Percentiles rank a stretch among this genome's conserved stretches.
These are phyloP conservation scores for Dendrothele bispora DNA, from an alignment of 768 basidiomycete species.

Conservation along the genomic window DNA sequence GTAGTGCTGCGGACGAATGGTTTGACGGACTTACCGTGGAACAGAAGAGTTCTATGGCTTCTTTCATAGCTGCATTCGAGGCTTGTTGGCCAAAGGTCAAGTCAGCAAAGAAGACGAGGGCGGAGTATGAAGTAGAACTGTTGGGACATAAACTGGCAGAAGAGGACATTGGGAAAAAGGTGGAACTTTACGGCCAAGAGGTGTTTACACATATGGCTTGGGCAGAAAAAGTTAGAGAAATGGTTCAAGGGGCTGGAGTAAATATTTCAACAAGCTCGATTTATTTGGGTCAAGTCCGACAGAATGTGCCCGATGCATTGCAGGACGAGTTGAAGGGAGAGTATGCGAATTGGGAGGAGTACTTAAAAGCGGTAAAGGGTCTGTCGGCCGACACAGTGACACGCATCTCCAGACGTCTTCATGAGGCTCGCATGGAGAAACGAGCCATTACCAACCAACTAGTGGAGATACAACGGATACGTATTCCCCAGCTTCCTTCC, in stretches of 20 bases:
- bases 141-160: not conserved
- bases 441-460: too few species aligned
- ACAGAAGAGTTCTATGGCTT: not conserved
- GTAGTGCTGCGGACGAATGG: not conserved
- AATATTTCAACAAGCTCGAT: not conserved
- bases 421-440: not conserved
- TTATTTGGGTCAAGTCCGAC: not conserved
- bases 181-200: not conserved
- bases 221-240: not conserved
- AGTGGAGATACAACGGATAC: not conserved
- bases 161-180: not conserved
- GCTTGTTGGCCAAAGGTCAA: not conserved
- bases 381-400: not conserved
- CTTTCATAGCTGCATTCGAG: not conserved
- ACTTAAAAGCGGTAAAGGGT: not conserved
- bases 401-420: not conserved
- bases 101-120: not conserved
- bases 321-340: not conserved
- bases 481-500: not conserved
- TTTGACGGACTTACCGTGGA: not conserved
- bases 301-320: not conserved
- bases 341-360: not conserved
- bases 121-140: not conserved
- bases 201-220: not conserved
- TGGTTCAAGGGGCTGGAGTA: not conserved